A percentile compares a stretch with the other conserved stretches of the same genome.
Evolutionary conservation across 208 protist genomes (phyloP).

Genomic region (Tritrichomonas foetus): DNA sequence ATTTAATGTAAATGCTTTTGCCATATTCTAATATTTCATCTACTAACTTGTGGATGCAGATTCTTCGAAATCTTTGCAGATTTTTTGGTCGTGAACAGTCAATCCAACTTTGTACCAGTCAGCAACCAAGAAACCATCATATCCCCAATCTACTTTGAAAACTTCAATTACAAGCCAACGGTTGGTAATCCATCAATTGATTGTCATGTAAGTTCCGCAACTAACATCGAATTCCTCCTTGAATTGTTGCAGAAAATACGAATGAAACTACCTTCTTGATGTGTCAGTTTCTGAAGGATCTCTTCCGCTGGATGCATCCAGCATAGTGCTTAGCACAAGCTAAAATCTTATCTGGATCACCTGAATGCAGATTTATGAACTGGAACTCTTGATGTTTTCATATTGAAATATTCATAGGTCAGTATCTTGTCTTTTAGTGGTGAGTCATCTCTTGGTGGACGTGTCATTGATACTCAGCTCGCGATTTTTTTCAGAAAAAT

Average conservation of each 20-base stretch:
- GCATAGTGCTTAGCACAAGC: slow-evolving; percentile 39
- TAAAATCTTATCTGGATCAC: slow-evolving; percentile 46
- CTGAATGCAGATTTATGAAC: no score
- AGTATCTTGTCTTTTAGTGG: no score
- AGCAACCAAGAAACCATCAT: slow-evolving; percentile 58
- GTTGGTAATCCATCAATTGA: slow-evolving; percentile 22
- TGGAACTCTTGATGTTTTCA: no score
- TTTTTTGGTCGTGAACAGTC: slow-evolving; percentile 12
- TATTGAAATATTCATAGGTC: no score
- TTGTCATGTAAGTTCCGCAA: slow-evolving; percentile 38
- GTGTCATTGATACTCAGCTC: no score
- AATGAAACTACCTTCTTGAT: slow-evolving; percentile 44
- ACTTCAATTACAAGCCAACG: neutral
- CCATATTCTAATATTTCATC: no score
- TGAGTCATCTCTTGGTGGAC: no score
- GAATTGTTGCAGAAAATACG: slow-evolving; percentile 58
- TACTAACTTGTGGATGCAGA: no score
- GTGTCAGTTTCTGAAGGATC: slow-evolving; percentile 52
- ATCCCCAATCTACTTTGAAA: slow-evolving; percentile 43
- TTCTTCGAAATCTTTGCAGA: slow-evolving; percentile 14
- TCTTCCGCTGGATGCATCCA: slow-evolving; percentile 50
- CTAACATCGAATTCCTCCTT: slow-evolving; percentile 41
- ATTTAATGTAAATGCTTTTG: no score
- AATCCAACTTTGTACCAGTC: slow-evolving; percentile 35
- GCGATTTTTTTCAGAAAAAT: no score